Base-by-base conservation (phyloP, 805 yeast species). In the Yamadazyma paraphyllophila region DNA sequence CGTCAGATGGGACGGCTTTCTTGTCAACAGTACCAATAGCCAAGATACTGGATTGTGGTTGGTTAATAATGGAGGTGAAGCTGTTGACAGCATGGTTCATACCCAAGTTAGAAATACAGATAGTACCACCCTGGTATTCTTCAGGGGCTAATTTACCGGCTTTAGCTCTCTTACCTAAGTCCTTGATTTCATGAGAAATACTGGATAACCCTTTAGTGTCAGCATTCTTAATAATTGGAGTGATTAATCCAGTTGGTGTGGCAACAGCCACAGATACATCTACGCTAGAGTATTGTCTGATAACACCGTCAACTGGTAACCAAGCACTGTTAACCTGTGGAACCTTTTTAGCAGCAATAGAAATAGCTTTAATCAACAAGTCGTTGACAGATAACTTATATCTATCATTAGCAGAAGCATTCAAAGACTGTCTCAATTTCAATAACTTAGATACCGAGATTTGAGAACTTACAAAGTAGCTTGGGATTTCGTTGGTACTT, bases 81-180 rank as follows among this genome's bases (percentile, higher is more conserved):
- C 85, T 62, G 54, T 82, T 77, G 39, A 92, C 97, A 45, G 99
- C 98, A 47, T 74, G 81, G 82, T 94, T 94, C 99, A 94, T 94
- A 66, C 99, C 99, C 78, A 94, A 77, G 85, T 94, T 94, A 55
- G 98, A 94, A 63, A 94, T 92, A 67, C 97, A 90, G 69, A 94
- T 88, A 58, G 99, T 91, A 65, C 99, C 99, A 61, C 99, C 99
- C 80, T 89, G 96, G 84, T 87, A 94, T 76, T 94, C 99, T 69
- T 89, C 96, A 52, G 99, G 99, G 55, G 73, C 64, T 67, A 94
- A 83, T 77, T 92, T 94, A 73, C 89, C 90, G 49, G 78, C 89
- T 72, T 92, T 90, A 51, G 99, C 99, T 72, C 94, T 88, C 78
- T 87, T 87, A 57, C 97, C 98, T 57, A 94, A 79, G 58, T 86